These are phyloP conservation scores for Marasmius oreades DNA, from an alignment of 1,284 basidiomycete genomes.

Conservation along the genomic window DNA sequence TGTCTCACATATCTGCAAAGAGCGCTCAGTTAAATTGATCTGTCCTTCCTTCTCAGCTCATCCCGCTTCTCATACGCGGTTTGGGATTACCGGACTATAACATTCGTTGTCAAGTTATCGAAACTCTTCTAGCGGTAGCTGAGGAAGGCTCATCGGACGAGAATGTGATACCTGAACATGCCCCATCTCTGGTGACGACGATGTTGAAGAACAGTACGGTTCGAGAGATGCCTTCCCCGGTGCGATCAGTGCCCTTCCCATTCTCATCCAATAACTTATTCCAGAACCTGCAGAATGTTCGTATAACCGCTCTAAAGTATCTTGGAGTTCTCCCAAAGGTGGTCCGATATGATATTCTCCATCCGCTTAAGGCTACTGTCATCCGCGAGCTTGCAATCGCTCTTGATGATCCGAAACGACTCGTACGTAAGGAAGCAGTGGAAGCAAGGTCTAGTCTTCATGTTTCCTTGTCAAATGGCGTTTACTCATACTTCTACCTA, in stretches of 20 bases:
- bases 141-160: conserved; percentile 52
- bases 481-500: not conserved
- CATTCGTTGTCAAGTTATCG: conserved; percentile 78
- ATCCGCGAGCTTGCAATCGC: conserved; percentile 70
- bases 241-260: no score
- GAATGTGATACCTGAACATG: conserved; percentile 61
- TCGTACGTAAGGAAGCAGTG: conserved; percentile 84
- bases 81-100: conserved; percentile 73
- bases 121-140: conserved; percentile 73
- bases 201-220: conserved; percentile 62
- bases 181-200: conserved; percentile 64
- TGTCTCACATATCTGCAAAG: conserved; percentile 20
- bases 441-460: conserved; percentile 52
- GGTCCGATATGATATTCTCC: conserved; percentile 77
- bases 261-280: no score
- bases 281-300: conserved; percentile 67
- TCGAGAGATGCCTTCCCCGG: conserved; percentile 49
- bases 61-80: conserved; percentile 86
- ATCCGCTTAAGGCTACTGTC: conserved; percentile 70
- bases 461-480: not conserved
- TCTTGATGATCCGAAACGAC: conserved; percentile 82
- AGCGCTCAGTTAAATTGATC: not conserved
- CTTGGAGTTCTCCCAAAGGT: conserved; percentile 70
- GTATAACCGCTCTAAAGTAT: conserved; percentile 73
- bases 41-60: conserved; percentile 50